A percentile compares a stretch with the other conserved stretches of the same genome.
These are phyloP conservation scores for Tetracladium marchalianum DNA, from an alignment of 495 filamentous ascomycete genomes.

Conservation along the genomic window DNA sequence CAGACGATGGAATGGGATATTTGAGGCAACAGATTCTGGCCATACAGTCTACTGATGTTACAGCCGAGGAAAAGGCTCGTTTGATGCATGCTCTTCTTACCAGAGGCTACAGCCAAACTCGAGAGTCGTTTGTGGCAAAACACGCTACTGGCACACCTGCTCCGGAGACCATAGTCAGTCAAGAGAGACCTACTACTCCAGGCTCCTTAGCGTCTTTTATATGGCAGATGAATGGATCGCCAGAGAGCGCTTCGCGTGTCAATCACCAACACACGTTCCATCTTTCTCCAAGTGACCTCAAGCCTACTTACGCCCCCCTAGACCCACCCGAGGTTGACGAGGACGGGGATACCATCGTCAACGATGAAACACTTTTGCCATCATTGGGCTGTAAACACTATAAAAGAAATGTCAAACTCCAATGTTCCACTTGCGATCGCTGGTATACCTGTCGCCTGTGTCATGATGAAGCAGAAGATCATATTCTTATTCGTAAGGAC, in stretches of 20 bases:
- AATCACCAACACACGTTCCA: constrained; percentile 47
- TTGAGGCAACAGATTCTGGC: constrained; percentile 67
- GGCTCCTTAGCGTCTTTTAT: constrained; percentile 23
- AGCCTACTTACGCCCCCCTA: constrained; percentile 54
- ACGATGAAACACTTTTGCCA: constrained; percentile 32
- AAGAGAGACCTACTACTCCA: constrained; percentile 27
- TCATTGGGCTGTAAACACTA: constrained; percentile 85
- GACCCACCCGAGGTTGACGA: constrained; percentile 19
- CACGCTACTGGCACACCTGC: constrained; percentile 21
- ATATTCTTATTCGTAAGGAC: constrained; percentile 66
- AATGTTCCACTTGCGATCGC: constrained; percentile 77
- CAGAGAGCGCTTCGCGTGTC: constrained; percentile 24
- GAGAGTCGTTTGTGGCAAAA: constrained; percentile 29
- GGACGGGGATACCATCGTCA: constrained; percentile 28
- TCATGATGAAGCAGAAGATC: constrained; percentile 80
- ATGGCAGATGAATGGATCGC: constrained; percentile 23
- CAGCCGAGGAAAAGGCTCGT: constrained; percentile 68
- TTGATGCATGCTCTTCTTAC: constrained; percentile 78
- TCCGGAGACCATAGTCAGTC: constrained; percentile 26
- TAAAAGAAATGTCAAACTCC: constrained; percentile 87
- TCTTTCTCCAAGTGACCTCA: constrained; percentile 60
- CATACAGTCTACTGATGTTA: constrained; percentile 56
- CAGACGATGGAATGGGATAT: constrained; percentile 82
- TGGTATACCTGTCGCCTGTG: constrained; percentile 98
- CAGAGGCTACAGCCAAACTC: constrained; percentile 53